Evolutionary conservation across 1,284 basidiomycete species (phyloP), one percentile per base, ranked within the genome.

Genomic region (Leccinum variabile): DNA sequence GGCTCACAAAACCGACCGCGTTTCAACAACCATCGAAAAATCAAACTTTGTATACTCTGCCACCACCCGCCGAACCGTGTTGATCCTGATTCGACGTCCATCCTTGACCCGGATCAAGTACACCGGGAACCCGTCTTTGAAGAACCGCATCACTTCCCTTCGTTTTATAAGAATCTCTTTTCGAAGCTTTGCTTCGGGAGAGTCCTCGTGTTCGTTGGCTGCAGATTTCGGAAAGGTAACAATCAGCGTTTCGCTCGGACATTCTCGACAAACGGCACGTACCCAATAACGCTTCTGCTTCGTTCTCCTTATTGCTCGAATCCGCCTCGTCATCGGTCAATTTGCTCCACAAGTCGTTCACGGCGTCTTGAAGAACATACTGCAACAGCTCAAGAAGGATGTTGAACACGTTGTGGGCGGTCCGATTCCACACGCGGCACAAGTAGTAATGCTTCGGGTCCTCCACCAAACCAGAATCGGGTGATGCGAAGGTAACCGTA

Each of bases 391-490:
- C 68, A 14, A 67, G 39, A 2, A 70, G 37, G 18, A 73, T 63
- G 8, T 62, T 59, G 39, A 70, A 72, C 53, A 70, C 64, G 28
- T 59, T 65, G 0, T 55, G 49, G 4, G 68, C 55, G 10, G 61
- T 54, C 60, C 54, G 63, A 32, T 60, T 55, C 69, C 69, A 73
- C 5, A 55, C 39, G 14, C 69, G 66, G 32, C 71, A 70, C 14
- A 70, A 14, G 33, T 61, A 67, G 54, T 71, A 70, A 13, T 67
- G 54, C 8, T 4, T 63, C 22, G 69, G 61, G 16, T 54, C 14
- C 1, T 35, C 5, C 41, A 22, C 3, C 56, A 73, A 50, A 35
- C 33, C 13, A 2, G 56, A 2, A 0, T n/a, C 14, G 1, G 11
- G 61, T 28, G 63, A 63, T 9, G 22, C 14, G 5, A 71, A 22